Evolutionary conservation across 306 rosid species (phyloP).

Genomic region (Morella rubra): DNA sequence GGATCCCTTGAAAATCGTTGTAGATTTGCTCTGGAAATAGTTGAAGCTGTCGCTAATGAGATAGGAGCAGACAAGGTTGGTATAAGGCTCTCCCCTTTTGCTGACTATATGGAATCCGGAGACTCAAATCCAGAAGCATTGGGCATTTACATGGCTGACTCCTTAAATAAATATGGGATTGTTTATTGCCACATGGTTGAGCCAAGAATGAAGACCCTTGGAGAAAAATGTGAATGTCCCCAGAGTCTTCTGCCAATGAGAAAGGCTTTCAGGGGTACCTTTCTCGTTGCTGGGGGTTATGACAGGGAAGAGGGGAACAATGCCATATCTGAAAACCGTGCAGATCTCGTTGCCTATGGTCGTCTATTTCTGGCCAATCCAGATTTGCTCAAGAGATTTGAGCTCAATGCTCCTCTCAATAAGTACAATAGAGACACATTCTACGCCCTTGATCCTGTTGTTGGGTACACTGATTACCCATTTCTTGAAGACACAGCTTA

Average conservation of each 20-base stretch:
- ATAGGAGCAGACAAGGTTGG: no score
- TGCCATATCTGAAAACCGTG: conserved; percentile 13
- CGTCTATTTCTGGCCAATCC: conserved; percentile 38
- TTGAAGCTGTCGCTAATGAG: no score
- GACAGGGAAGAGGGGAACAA: conserved; percentile 29
- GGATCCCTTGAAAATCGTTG: no score
- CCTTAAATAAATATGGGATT: conserved; percentile 33
- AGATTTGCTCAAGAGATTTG: conserved; percentile 36
- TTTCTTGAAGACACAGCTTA: no score
- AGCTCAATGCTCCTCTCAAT: no score
- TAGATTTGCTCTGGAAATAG: no score
- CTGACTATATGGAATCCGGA: no score
- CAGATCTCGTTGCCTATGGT: conserved; percentile 35
- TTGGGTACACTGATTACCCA: no score
- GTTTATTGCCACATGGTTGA: conserved; percentile 39
- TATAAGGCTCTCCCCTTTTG: no score
- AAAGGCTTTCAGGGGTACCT: conserved; percentile 34
- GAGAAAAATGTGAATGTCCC: background rate
- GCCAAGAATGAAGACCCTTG: conserved; percentile 25
- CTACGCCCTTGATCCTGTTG: no score
- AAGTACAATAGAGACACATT: no score
- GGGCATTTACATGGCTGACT: conserved; percentile 19
- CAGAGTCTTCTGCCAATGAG: conserved; percentile 30
- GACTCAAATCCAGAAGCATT: conserved; percentile 38
- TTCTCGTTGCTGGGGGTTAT: conserved; percentile 30